These are phyloP conservation scores for Citeromyces siamensis DNA, from an alignment of 1,139 yeast species.

Conservation along the genomic window DNA sequence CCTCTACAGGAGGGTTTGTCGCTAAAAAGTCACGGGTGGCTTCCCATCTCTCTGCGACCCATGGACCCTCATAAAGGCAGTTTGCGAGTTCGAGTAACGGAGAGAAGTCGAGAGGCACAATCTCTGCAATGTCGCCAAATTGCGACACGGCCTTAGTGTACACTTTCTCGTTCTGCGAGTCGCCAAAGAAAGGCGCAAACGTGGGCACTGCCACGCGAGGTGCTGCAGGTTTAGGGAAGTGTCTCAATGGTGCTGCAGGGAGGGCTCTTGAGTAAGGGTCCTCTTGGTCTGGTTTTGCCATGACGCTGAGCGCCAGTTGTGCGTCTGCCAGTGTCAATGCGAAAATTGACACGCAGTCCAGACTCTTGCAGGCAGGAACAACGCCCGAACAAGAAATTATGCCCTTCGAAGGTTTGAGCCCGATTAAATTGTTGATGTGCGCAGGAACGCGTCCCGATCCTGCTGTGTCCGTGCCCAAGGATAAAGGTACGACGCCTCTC, in stretches of 20 bases:
- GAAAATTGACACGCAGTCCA: slow-evolving; percentile 86
- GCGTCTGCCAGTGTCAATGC: slow-evolving; percentile 73
- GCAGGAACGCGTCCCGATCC: slow-evolving; percentile 98
- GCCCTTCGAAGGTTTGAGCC: slow-evolving; percentile 88
- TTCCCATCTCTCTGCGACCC: slow-evolving; percentile 93
- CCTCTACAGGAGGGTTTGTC: slow-evolving; percentile 57
- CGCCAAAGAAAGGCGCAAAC: slow-evolving; percentile 68
- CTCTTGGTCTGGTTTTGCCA: slow-evolving; percentile 60
- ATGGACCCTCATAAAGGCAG: slow-evolving; percentile 92
- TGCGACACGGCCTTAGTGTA: slow-evolving; percentile 48
- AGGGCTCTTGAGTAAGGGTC: slow-evolving; percentile 74
- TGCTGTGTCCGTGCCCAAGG: slow-evolving; percentile 97
- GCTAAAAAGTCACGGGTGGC: slow-evolving; percentile 66
- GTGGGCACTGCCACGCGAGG: slow-evolving; percentile 58
- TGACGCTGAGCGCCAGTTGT: slow-evolving; percentile 53
- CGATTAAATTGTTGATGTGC: slow-evolving; percentile 82
- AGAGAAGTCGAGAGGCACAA: slow-evolving; percentile 54
- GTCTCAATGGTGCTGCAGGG: slow-evolving; percentile 56
- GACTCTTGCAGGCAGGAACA: slow-evolving; percentile 93
- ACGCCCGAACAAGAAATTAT: slow-evolving; percentile 78
- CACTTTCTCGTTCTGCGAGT: slow-evolving; percentile 59
- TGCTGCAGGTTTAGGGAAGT: slow-evolving; percentile 39
- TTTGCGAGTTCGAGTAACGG: slow-evolving; percentile 75
- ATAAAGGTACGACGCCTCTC: slow-evolving; percentile 75
- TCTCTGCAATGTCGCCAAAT: slow-evolving; percentile 35